Conservation (phyloP, 2,329 filamentous ascomycete genomes). For the Sporothrix variecibatus region DNA sequence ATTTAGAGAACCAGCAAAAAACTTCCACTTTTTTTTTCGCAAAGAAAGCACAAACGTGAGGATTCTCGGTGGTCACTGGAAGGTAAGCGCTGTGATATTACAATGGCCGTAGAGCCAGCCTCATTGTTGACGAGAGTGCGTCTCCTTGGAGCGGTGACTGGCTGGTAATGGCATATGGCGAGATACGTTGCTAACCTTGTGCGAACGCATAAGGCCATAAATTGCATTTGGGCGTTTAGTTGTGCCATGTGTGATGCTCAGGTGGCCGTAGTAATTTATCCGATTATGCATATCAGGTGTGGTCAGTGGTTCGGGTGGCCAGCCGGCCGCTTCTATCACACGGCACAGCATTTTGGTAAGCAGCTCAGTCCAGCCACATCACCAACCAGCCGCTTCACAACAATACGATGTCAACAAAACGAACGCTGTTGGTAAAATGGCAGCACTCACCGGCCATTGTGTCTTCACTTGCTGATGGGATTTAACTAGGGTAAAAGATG, state of each 20-base stretch:
- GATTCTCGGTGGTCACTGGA: background rate
- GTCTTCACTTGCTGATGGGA: background rate
- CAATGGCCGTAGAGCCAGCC: background rate
- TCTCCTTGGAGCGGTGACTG: background rate
- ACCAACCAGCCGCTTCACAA: background rate
- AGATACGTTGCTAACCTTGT: background rate
- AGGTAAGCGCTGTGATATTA: background rate
- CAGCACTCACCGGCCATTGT: background rate
- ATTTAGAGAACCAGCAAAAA: background rate
- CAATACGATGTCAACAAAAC: conserved; percentile 2
- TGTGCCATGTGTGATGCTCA: background rate
- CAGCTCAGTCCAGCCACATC: conserved; percentile 3
- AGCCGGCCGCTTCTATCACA: background rate
- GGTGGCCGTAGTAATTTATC: background rate
- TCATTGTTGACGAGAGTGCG: background rate
- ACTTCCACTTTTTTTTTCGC: background rate
- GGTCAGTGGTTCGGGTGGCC: background rate
- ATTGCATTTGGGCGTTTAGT: background rate
- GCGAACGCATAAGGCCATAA: background rate
- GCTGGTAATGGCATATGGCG: background rate
- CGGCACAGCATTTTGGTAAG: background rate
- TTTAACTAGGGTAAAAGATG: background rate
- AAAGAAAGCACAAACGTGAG: background rate
- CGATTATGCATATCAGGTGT: background rate
- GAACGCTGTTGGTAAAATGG: background rate